Conservation (phyloP, 495 filamentous ascomycete species). For the Achaetomiella virescens region DNA sequence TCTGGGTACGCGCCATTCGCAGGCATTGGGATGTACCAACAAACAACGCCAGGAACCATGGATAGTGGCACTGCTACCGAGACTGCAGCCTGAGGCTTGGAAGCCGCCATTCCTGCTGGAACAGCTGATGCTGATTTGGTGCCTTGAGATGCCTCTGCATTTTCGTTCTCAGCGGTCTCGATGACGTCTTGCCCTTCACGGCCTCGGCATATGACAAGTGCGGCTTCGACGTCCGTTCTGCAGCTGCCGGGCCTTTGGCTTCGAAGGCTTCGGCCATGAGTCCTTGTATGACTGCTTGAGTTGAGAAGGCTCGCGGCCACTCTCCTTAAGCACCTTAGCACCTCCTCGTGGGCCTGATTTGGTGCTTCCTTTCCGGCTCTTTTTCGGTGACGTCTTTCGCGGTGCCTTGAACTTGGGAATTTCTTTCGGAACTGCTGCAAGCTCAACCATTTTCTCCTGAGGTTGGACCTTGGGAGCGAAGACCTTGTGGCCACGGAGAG, state of each 20-base stretch:
- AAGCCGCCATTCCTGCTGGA: background rate
- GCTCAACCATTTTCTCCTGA: background rate
- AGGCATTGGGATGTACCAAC: too few species aligned
- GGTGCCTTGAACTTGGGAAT: background rate
- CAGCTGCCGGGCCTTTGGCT: background rate
- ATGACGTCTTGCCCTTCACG: background rate
- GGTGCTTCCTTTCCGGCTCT: background rate
- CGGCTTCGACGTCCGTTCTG: background rate
- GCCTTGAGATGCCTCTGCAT: background rate
- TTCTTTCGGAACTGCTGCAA: background rate
- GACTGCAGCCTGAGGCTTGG: too few species aligned
- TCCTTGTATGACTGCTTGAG: background rate
- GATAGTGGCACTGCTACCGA: too few species aligned
- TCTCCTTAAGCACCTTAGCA: background rate
- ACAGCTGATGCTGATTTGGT: too few species aligned
- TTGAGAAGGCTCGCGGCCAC: background rate
- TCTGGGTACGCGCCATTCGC: too few species aligned
- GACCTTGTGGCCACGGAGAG: conserved; percentile 8
- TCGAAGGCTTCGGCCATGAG: background rate
- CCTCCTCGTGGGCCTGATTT: background rate
- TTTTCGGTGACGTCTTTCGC: background rate
- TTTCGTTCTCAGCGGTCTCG: background rate
- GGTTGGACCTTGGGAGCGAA: background rate
- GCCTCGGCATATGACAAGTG: conserved; percentile 13
- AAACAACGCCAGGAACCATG: too few species aligned